These are phyloP conservation scores for Pichia sp. DNA, from an alignment of 1,139 yeast species.

Conservation along the genomic window DNA sequence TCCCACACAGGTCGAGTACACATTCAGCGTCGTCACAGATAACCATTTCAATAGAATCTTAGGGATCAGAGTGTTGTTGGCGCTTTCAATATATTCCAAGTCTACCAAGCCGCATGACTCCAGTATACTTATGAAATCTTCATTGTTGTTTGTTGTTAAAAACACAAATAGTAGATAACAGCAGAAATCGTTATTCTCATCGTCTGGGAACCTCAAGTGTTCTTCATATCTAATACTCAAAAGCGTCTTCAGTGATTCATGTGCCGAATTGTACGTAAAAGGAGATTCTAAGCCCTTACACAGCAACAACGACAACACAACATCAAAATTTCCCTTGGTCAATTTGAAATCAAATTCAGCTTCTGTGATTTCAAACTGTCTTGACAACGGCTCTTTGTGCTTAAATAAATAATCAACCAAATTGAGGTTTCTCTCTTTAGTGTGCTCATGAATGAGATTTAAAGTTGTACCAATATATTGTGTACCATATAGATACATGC, in stretches of 20 bases:
- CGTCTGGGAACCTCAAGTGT: constrained; percentile 11
- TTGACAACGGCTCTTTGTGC: constrained; percentile 34
- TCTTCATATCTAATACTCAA: constrained; percentile 40
- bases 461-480: constrained; percentile 32
- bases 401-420: constrained; percentile 28
- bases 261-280: constrained; percentile 49
- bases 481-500: constrained; percentile 49
- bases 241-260: constrained; percentile 41
- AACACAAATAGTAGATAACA: constrained; percentile 51
- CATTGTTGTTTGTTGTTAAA: constrained; percentile 39
- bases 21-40: constrained; percentile 22
- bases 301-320: constrained; percentile 42
- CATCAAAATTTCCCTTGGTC: constrained; percentile 43
- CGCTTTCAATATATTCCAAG: constrained; percentile 26
- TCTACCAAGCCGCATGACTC: constrained; percentile 38
- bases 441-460: constrained; percentile 21
- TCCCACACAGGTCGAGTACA: constrained; percentile 32
- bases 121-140: constrained; percentile 38
- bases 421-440: constrained; percentile 7
- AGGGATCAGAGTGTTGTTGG: constrained; percentile 39
- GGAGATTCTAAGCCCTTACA: constrained; percentile 60
- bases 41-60: constrained; percentile 29
- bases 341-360: constrained; percentile 34
- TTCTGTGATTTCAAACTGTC: constrained; percentile 40
- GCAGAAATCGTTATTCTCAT: constrained; percentile 22